Base-by-base conservation (phyloP, 1,284 basidiomycete species). In the Melampsora occidentalis region DNA sequence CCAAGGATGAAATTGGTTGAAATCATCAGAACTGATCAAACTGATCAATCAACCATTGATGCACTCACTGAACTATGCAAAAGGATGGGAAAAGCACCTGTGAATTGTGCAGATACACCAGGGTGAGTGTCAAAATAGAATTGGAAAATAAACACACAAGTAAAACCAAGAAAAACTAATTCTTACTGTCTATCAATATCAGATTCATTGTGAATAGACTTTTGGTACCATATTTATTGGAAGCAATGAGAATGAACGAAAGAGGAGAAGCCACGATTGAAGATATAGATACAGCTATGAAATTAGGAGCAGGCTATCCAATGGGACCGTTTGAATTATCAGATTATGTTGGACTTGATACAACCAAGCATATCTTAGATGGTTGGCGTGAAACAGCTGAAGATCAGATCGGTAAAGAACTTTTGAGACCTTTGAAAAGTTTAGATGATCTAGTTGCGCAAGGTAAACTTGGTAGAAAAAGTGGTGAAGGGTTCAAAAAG, bases 281-380 rank as follows among this genome's bases (percentile, higher is more conserved):
- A 81, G 87, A 88, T 81, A 84, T 88, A 76, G 87, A 88, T 81
- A 85, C 83, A 14, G 87, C 87, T 49, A 88, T 88, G 87, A 86
- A 87, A 82, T 84, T 88, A 33, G 87, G 87, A 39, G 87, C 87
- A 18, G 87, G 87, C 81, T 79, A 79, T 61, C 81, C 83, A 7
- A 82, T 85, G 81, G 83, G 86, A 46, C 87, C 87, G 33, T 85
- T 88, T 80, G 86, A 87, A 81, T 84, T 88, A 10, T 84, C 86
- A 39, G 87, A 88, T 81, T 85, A 86, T 73, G 85, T 87, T 61
- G 86, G 86, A 53, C 83, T 87, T 64, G 86, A 86, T 84, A 83
- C 83, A 9, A 80, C 83, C 81, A 39, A 69, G 78, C 71, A 64
- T 82, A 88, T 88, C 79, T 82, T 86, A 31, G 80, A 82, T 68